Conservation (phyloP, 2,329 filamentous ascomycete genomes). For the Ceratocystis variospora region DNA sequence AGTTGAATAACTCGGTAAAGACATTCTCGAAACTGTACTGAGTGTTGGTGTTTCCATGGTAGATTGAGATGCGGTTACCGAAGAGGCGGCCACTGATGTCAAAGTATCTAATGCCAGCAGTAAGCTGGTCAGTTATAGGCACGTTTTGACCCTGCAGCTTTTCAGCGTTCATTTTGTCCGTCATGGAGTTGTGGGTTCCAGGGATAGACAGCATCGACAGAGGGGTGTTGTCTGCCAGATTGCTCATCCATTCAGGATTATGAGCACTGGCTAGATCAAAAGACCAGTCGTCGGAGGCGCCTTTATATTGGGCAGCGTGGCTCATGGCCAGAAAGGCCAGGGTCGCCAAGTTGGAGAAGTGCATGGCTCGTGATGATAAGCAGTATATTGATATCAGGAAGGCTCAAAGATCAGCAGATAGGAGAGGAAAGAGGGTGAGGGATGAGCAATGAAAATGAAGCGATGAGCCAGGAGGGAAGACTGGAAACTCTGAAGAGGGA, state of each 20-base stretch:
- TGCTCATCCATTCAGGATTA: slow-evolving; percentile 32
- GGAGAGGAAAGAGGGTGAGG: background rate
- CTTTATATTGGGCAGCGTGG: background rate
- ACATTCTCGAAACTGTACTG: slow-evolving; percentile 33
- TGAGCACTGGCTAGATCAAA: slow-evolving; percentile 29
- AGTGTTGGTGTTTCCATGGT: slow-evolving; percentile 33
- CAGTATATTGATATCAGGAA: background rate
- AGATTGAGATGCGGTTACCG: slow-evolving; percentile 33
- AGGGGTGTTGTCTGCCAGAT: slow-evolving; percentile 29
- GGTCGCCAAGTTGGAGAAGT: background rate
- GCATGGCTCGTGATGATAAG: background rate
- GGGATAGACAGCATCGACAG: slow-evolving; percentile 36
- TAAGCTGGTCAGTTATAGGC: slow-evolving; percentile 30
- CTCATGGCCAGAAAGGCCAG: background rate
- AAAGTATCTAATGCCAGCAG: slow-evolving; percentile 35
- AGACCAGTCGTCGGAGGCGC: slow-evolving; percentile 21
- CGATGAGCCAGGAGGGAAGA: background rate
- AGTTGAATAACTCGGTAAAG: slow-evolving; percentile 30
- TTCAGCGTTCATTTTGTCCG: slow-evolving; percentile 31
- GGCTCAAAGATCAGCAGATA: background rate
- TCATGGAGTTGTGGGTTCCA: slow-evolving; percentile 41
- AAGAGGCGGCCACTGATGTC: slow-evolving; percentile 35
- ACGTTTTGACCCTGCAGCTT: no score
- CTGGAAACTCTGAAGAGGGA: background rate
- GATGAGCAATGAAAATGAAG: background rate